These are phyloP conservation scores for Cubamyces lactineus DNA, from an alignment of 768 basidiomycete genomes.

Conservation along the genomic window DNA sequence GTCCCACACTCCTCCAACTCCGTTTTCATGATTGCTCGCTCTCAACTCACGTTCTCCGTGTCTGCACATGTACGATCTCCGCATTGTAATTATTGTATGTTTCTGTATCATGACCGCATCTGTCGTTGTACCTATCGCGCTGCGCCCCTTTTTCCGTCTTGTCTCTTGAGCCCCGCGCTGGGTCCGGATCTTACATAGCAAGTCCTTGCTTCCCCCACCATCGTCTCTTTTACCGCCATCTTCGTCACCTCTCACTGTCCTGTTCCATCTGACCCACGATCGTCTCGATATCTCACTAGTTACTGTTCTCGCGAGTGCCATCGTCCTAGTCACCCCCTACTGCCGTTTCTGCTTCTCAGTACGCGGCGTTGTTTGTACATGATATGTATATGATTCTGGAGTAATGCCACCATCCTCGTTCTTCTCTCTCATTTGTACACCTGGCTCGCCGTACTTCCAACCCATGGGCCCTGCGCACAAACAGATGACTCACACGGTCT, in stretches of 20 bases:
- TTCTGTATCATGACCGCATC: conserved; percentile 2
- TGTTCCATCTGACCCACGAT: background rate
- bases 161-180: background rate
- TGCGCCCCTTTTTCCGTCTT: background rate
- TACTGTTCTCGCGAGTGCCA: no score
- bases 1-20: background rate
- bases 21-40: background rate
- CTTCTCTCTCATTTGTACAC: background rate
- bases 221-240: background rate
- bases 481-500: conserved; percentile 32
- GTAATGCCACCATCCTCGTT: background rate
- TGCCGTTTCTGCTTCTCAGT: background rate
- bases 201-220: background rate
- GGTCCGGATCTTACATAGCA: background rate
- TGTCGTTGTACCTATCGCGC: background rate
- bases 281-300: no score
- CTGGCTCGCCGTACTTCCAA: no score
- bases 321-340: background rate
- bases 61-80: conserved; percentile 10
- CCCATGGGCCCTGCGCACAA: background rate
- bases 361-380: conserved; percentile 9
- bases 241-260: background rate
- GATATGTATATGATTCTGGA: conserved; percentile 14
- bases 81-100: conserved; percentile 17
- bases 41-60: background rate